Base-by-base conservation (phyloP, 108 stramenopile species). In the Seminavis robusta region DNA sequence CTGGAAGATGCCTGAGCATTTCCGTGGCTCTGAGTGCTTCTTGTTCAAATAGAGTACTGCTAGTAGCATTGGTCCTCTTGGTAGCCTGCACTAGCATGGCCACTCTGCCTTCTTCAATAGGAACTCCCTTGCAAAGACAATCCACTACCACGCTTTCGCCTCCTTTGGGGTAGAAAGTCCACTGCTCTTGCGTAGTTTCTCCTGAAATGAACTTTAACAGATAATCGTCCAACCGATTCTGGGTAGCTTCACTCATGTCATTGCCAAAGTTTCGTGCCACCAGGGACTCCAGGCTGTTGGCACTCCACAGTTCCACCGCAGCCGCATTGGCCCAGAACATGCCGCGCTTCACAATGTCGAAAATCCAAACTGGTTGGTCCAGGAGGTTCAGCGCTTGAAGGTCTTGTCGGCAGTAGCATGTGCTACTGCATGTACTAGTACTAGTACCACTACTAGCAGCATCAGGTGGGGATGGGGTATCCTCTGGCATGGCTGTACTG, bases 291-390 rank as follows among this genome's bases (percentile, higher is more conserved):
- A 59, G 28, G 23, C 15, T 16, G 11, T 43, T 17, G 0, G 67
- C 67, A 39, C 40, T 51, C 67, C 67, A 69, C 11, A 56, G 20
- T 30, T 59, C 21, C 24, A 52, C n/a, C 9, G 57, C 59, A 3
- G 59, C 59, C n/a, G 29, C 25, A 37, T 69, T 69, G 50, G 52
- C 52, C 60, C 59, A 69, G 25, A 27, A 62, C 67, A 69, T 69
- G 59, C 24, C 11, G 19, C 45, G 41, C 8, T 61, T 41, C 27
- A 55, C 31, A n/a, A 61, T 44, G 46, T 69, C 67, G 55, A 69
- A 69, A 9, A 69, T 33, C 50, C 50, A 61, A 4, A 69, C 37
- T 1, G 67, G 67, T 24, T 52, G 50, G 20, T 61, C 24, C 20
- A 69, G 40, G 10, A 61, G 41, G 30, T 69, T 33, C 28, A 69